Percentiles rank a stretch among this genome's conserved stretches.
Evolutionary conservation across 495 filamentous ascomycete species (phyloP).

Genomic region (Penicillium mononematosum): DNA sequence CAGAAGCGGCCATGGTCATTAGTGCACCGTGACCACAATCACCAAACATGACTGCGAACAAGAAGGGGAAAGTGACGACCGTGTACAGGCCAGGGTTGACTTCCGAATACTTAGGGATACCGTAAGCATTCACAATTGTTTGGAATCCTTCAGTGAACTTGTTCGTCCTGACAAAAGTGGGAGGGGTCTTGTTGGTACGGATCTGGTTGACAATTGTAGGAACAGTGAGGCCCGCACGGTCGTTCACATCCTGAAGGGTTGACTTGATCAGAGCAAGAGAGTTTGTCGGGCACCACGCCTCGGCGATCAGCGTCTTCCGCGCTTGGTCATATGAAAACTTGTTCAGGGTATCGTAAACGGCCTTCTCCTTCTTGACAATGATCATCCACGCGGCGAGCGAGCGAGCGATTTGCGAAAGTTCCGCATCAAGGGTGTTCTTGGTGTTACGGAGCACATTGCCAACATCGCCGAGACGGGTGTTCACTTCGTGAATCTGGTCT

Average conservation of each 20-base stretch:
- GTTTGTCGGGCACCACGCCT: constrained; percentile 95
- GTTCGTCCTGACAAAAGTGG: constrained; percentile 94
- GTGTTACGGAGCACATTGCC: constrained; percentile 90
- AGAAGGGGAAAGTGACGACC: constrained; percentile 94
- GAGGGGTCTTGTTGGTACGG: constrained; percentile 90
- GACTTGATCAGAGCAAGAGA: constrained; percentile 87
- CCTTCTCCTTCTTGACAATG: constrained; percentile 96
- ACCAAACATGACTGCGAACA: constrained; percentile 99
- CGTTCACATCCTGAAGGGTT: constrained; percentile 95
- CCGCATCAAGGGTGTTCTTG: constrained; percentile 90
- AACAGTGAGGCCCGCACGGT: constrained; percentile 87
- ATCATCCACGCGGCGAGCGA: constrained; percentile 94
- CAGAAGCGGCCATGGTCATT: constrained; percentile 73
- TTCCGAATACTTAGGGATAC: constrained; percentile 93
- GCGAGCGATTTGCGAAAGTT: constrained; percentile 87
- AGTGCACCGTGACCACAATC: constrained; percentile 90
- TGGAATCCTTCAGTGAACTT: constrained; percentile 98
- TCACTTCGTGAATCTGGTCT: constrained; percentile 96
- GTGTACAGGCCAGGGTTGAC: constrained; percentile 94
- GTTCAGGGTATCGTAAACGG: constrained; percentile 95
- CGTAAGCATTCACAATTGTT: constrained; percentile 98
- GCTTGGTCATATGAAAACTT: constrained; percentile 94
- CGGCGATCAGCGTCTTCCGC: constrained; percentile 92
- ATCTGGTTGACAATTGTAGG: constrained; percentile 98
- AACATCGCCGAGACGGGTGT: constrained; percentile 85